Evolutionary conservation across 1,284 basidiomycete genomes (phyloP).

Genomic region (Sparassis latifolia): DNA sequence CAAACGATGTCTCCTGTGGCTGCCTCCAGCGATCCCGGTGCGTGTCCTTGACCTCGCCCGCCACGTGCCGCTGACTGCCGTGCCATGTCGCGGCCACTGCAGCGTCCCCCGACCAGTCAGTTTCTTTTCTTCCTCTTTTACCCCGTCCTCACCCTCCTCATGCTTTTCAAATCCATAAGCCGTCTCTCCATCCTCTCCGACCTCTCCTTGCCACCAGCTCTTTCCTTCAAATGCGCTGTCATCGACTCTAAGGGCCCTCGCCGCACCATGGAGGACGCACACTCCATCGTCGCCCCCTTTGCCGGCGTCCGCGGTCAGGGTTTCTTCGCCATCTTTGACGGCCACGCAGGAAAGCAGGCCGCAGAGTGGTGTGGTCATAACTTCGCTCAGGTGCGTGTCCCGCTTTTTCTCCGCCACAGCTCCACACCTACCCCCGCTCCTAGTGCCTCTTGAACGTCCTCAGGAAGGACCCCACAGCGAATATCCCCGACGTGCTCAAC

Average conservation of each 20-base stretch:
- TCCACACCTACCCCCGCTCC: background rate
- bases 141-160: background rate
- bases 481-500: conserved; percentile 89
- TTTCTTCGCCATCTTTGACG: conserved; percentile 98
- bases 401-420: conserved; percentile 3
- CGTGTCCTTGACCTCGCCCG: background rate
- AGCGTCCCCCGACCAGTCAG: background rate
- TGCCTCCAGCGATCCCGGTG: background rate
- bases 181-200: background rate
- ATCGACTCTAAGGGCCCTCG: conserved; percentile 89
- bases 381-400: conserved; percentile 77
- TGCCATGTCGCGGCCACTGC: background rate
- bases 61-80: background rate
- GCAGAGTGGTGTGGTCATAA: conserved; percentile 98
- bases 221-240: conserved; percentile 78
- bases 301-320: conserved; percentile 89
- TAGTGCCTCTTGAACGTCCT: conserved; percentile 25
- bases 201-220: conserved; percentile 30
- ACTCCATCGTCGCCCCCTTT: conserved; percentile 94
- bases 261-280: conserved; percentile 96
- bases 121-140: background rate
- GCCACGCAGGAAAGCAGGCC: conserved; percentile 97
- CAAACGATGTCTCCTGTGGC: background rate
- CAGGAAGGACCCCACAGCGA: conserved; percentile 11
- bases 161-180: background rate